phyloP scores from a whole-genome alignment of 768 basidiomycete genomes.

The Cystobasidium tubakii region DNA sequence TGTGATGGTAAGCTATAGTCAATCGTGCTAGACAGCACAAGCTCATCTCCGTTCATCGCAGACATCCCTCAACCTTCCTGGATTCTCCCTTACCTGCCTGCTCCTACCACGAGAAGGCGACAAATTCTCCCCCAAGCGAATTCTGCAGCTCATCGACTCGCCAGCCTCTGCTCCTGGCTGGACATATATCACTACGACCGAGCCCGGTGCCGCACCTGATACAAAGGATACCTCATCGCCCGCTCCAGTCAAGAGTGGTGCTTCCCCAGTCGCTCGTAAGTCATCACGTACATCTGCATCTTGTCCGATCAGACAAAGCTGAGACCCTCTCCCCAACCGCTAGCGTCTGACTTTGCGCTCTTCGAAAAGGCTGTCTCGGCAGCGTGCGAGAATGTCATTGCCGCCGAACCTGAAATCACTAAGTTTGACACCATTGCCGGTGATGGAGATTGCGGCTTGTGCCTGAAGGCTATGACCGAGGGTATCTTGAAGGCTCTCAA shows the following conservation, averaged over 20 bases:
- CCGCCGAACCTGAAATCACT: slow-evolving; percentile 82
- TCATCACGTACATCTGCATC: background rate
- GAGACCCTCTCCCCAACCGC: background rate
- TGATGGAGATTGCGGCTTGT: slow-evolving; percentile 24
- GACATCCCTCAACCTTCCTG: slow-evolving; percentile 52
- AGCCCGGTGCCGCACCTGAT: slow-evolving; percentile 18
- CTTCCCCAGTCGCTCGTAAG: slow-evolving; percentile 39
- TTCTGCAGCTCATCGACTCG: slow-evolving; percentile 50
- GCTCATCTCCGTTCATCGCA: slow-evolving; percentile 15
- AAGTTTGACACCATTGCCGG: slow-evolving; percentile 68
- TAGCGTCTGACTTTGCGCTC: slow-evolving; percentile 50
- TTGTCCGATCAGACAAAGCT: too few species aligned
- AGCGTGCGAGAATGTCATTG: slow-evolving; percentile 64
- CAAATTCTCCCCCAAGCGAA: slow-evolving; percentile 46
- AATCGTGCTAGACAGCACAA: slow-evolving; percentile 9
- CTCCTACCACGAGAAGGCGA: slow-evolving; percentile 48
- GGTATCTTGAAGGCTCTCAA: slow-evolving; percentile 26
- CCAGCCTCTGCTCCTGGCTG: slow-evolving; percentile 45
- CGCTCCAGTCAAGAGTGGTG: slow-evolving; percentile 35
- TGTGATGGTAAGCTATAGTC: slow-evolving; percentile 9
- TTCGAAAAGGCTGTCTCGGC: slow-evolving; percentile 59
- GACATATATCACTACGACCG: slow-evolving; percentile 36
- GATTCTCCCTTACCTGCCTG: slow-evolving; percentile 51
- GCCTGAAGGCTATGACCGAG: slow-evolving; percentile 26
- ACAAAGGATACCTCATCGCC: slow-evolving; percentile 22